Conservation (phyloP, 768 basidiomycete species). For the Filobasidium floriforme region DNA sequence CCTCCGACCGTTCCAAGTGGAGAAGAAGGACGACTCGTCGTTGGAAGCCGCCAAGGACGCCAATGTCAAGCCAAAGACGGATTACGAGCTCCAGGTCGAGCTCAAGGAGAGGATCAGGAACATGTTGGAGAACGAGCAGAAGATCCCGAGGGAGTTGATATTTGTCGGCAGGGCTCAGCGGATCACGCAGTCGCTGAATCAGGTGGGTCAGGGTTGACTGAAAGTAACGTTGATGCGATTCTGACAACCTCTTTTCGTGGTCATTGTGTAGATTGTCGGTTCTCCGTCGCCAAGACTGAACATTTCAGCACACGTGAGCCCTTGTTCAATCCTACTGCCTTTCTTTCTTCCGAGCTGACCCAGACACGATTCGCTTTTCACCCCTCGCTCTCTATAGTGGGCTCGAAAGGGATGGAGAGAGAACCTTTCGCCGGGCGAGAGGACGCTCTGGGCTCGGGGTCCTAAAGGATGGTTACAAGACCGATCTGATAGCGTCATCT, state of each 20-base stretch:
- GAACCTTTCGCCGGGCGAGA: slow-evolving; percentile 24
- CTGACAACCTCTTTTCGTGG: not conserved
- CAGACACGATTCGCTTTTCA: too few relatives aligned
- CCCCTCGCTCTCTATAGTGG: slow-evolving; percentile 17
- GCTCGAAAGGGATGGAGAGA: slow-evolving; percentile 18
- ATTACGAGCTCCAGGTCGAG: slow-evolving; percentile 46
- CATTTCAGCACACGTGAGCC: slow-evolving; percentile 74
- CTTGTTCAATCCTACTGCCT: too few relatives aligned
- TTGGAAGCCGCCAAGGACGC: slow-evolving; percentile 13
- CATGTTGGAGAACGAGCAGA: slow-evolving; percentile 46
- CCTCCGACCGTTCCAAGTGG: slow-evolving; percentile 44
- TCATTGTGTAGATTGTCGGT: slow-evolving; percentile 56
- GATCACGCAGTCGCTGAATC: slow-evolving; percentile 51
- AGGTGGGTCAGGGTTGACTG: slow-evolving; percentile 13
- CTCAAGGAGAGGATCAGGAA: slow-evolving; percentile 43
- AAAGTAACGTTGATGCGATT: too few relatives aligned
- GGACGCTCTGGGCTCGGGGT: slow-evolving; percentile 41
- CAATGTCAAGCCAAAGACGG: slow-evolving; percentile 24
- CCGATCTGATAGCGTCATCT: slow-evolving; percentile 53
- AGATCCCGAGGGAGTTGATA: slow-evolving; percentile 44
- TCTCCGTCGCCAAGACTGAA: slow-evolving; percentile 86
- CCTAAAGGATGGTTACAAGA: slow-evolving; percentile 41
- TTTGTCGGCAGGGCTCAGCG: slow-evolving; percentile 45
- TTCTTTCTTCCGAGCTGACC: too few relatives aligned
- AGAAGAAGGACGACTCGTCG: slow-evolving; percentile 19